Evolutionary conservation across 176 grass and related monocot genomes (phyloP), one percentile per base, ranked within the genome.

Genomic region (Oryza nivara): DNA sequence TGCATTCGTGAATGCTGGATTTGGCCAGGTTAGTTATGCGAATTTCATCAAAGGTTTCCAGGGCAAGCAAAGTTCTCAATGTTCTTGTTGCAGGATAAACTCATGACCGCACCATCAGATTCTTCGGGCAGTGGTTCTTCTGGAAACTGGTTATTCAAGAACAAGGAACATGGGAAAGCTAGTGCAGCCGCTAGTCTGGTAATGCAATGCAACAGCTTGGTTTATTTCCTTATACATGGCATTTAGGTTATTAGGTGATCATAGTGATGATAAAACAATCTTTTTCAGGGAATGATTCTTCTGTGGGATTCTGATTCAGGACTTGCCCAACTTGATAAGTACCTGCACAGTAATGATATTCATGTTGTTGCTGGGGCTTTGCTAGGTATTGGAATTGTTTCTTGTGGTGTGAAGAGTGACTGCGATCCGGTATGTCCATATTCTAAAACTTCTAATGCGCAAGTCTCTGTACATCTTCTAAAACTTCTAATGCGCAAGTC

Each of bases 1-100:
- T 87, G 92, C 92, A 79, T 94, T 94, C 76, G 92, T 94, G 30
- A 94, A 94, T 83, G 92, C 92, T 85, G 92, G 92, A 68, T 94
- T 94, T 85, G 89, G 92, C 75, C 89, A 92, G 89, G 89, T 94
- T 85, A 35, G 65, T 78, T 32, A 38, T 46, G 56, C 9, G 19
- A 72, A 88, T n/a, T 20, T 54, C 71, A 15, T 80, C 40, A 36
- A 52, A 52, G 10, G 41, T 83, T 35, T 85, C 44, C 19, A 32
- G 41, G 28, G n/a, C 5, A 69, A 69, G 38, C 4, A 11, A 36
- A 46, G 28, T 58, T 41, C 23, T 40, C 14, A 67, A 60, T 34
- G 60, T 68, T 45, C 35, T 88, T 32, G 23, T 65, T 89, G 61
- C 84, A 94, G 92, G 92, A 94, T 66, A 94, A 94, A 61, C 89